Evolutionary conservation across 108 stramenopile genomes (phyloP).

Genomic region (Skeletonema costatum): DNA sequence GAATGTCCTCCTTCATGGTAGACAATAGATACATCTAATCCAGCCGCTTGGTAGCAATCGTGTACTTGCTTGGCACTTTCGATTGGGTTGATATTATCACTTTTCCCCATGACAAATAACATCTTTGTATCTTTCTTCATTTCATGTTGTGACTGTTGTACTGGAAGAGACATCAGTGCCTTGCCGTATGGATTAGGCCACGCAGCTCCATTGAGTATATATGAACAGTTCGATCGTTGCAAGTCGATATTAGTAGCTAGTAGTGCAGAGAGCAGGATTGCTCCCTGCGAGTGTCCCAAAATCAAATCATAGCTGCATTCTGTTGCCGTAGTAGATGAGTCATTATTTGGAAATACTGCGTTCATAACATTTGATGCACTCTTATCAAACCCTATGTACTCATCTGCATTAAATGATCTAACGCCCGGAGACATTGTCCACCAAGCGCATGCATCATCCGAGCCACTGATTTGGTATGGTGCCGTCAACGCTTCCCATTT

Average conservation of each 20-base stretch:
- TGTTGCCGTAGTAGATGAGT: not conserved
- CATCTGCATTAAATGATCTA: constrained; percentile 76
- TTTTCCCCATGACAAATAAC: constrained; percentile 65
- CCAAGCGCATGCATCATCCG: constrained; percentile 61
- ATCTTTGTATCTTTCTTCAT: constrained; percentile 21
- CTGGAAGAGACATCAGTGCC: not conserved
- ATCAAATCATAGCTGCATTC: constrained; percentile 60
- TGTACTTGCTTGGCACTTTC: constrained; percentile 58
- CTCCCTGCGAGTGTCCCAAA: constrained; percentile 83
- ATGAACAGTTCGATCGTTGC: constrained; percentile 24
- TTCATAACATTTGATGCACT: constrained; percentile 48
- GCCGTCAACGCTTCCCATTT: constrained; percentile 44
- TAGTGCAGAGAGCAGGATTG: constrained; percentile 70
- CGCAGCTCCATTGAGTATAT: constrained; percentile 79
- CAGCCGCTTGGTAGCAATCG: constrained; percentile 41
- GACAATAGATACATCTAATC: constrained; percentile 52
- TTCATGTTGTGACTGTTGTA: not conserved
- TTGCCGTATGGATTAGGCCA: constrained; percentile 72
- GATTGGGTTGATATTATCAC: constrained; percentile 74
- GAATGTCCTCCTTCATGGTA: constrained; percentile 74
- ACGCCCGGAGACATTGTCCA: constrained; percentile 78
- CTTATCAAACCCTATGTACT: constrained; percentile 71
- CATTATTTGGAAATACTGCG: constrained; percentile 32
- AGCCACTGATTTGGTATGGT: constrained; percentile 43
- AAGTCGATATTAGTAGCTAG: constrained; percentile 44